Evolutionary conservation across 192 early-diverging fungal species (phyloP).

Genomic region (Chytriomyces sp.): DNA sequence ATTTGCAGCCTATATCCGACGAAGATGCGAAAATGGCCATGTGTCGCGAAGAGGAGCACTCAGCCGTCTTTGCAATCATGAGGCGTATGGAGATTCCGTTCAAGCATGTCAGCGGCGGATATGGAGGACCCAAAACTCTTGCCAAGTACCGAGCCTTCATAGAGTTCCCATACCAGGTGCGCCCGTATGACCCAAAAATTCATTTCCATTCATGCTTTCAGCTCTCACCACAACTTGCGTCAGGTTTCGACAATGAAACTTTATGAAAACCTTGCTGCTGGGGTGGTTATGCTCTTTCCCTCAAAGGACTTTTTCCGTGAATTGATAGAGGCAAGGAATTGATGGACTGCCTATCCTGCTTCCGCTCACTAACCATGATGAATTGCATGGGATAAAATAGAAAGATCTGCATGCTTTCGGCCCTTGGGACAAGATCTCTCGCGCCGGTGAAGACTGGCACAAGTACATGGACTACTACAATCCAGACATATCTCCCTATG

Average conservation of each 20-base stretch:
- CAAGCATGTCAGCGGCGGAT: slow-evolving; percentile 22
- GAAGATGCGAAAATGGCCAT: slow-evolving; percentile 1
- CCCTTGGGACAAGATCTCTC: slow-evolving; percentile 29
- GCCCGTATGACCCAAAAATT: not conserved
- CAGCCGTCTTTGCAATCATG: slow-evolving; percentile 14
- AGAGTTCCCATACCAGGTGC: slow-evolving; percentile 8
- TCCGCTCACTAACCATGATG: not conserved
- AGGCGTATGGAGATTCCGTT: slow-evolving; percentile 24
- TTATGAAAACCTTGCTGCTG: slow-evolving; percentile 28
- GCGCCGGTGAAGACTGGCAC: slow-evolving; percentile 26
- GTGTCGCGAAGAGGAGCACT: slow-evolving; percentile 17
- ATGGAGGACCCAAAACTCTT: slow-evolving; percentile 29
- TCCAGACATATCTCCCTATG: slow-evolving; percentile 17
- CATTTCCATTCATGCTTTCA: too few relatives aligned
- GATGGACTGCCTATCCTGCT: not conserved
- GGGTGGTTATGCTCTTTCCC: slow-evolving; percentile 21
- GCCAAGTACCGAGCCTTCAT: slow-evolving; percentile 23
- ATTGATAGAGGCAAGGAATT: slow-evolving; percentile 9
- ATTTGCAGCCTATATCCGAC: slow-evolving; percentile 4
- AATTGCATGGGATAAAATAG: too few relatives aligned
- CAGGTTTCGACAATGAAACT: slow-evolving; percentile 31
- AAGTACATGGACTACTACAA: slow-evolving; percentile 23
- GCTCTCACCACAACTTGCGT: too few relatives aligned
- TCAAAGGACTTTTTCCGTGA: slow-evolving; percentile 26
- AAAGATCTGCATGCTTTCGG: slow-evolving; percentile 23